phyloP scores from a whole-genome alignment of 352 stramenopile genomes.

The Phytophthora cactorum region DNA sequence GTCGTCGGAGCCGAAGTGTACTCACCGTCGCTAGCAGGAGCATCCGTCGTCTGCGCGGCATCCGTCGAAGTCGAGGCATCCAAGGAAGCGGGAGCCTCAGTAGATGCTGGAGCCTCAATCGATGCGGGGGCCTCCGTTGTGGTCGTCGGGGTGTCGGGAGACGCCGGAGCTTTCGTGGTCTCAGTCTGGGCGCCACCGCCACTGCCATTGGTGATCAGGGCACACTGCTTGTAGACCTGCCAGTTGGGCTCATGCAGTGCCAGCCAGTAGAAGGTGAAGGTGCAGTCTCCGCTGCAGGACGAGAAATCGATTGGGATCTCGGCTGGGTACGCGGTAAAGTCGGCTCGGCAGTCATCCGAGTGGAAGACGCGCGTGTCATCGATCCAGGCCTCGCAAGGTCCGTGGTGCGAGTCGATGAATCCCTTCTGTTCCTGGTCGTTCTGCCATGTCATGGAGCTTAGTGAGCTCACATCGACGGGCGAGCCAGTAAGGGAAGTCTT shows the following conservation, averaged over 20 bases:
- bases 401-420: conserved; percentile 53
- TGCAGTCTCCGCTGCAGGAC: conserved; percentile 52
- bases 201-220: conserved; percentile 37
- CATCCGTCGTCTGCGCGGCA: conserved; percentile 2
- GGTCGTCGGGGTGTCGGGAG: not conserved
- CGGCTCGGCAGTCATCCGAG: conserved; percentile 45
- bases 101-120: not conserved
- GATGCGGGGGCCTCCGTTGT: conserved; percentile 9
- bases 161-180: conserved; percentile 14
- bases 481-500: conserved; percentile 20
- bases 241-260: conserved; percentile 56
- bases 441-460: conserved; percentile 53
- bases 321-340: conserved; percentile 51
- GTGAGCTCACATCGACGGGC: conserved; percentile 40
- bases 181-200: conserved; percentile 16
- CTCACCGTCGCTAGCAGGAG: no score
- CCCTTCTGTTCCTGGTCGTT: conserved; percentile 49
- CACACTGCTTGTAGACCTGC: conserved; percentile 66
- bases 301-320: conserved; percentile 61
- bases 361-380: conserved; percentile 45
- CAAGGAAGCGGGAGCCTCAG: conserved; percentile 3
- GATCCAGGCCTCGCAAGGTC: conserved; percentile 60
- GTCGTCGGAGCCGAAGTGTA: conserved; percentile 5
- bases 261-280: conserved; percentile 70
- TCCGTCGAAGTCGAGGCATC: not conserved